Base-by-base conservation (phyloP, 1,139 yeast species). In the Geotrichum siamense region DNA sequence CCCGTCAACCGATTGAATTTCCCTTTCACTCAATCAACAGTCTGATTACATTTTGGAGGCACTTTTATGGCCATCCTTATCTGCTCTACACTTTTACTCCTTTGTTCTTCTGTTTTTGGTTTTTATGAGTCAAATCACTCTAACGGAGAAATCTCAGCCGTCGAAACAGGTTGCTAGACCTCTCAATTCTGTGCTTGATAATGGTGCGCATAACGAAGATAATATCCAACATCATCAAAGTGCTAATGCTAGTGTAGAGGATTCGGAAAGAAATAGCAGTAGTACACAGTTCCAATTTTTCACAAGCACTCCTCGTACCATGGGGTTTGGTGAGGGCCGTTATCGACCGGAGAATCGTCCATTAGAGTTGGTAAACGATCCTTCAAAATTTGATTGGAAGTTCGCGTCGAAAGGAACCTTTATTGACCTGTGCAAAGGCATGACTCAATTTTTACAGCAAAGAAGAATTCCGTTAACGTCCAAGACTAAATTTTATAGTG, bases 301-400 rank as follows among this genome's bases (percentile, higher is more conserved):
- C 21, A 30, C 34, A 5, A 30, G 19, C 12, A 30, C 34, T n/a
- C 34, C 34, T 16, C 19, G 34, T 16, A 30, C 34, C 15, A 30
- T 30, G 19, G 16, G 34, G 10, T 30, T 12, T 16, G 17, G 17
- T 16, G 34, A 30, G 9, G 21, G 17, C 16, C 34, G 34, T 8
- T 12, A 30, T 16, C 19, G 34, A 4, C 34, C 34, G 9, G 34
- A 30, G 17, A 30, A 30, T n/a, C 15, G 34, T 6, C 34, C 34
- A 4, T 16, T 30, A 12, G 34, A 30, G n/a, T 21, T 30, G 19
- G 10, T 30, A 15, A 30, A 33, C 16, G 37, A 33, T n/a, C 37
- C 37, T 9, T 20, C 25, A n/a, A 33, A 33, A 16, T 33, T 33
- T 21, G 37, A 33, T 16, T 33, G 37, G 37, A 33, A 33, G 27